Percentiles rank a stretch among this genome's conserved stretches.
Evolutionary conservation across 2,329 filamentous ascomycete genomes (phyloP).

Genomic region (Dendryphion nanum): DNA sequence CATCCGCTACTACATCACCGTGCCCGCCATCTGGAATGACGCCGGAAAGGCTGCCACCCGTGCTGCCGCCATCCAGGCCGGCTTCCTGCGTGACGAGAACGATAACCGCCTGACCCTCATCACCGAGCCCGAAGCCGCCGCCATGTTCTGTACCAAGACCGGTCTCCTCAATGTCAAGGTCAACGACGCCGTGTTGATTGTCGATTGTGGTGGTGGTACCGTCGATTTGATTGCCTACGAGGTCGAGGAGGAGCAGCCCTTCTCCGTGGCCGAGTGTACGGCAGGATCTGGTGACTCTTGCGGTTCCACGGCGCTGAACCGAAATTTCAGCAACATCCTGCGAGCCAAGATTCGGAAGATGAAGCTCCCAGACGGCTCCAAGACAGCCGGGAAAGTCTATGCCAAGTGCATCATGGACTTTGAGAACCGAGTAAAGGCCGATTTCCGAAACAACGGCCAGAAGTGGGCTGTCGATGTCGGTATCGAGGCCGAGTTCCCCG

Average conservation of each 20-base stretch:
- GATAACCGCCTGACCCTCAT: conserved; percentile 94
- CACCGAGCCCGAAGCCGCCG: conserved; percentile 94
- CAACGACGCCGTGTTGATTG: conserved; percentile 97
- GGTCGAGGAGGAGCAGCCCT: conserved; percentile 95
- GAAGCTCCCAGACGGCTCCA: conserved; percentile 96
- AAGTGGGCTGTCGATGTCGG: conserved; percentile 99
- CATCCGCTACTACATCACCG: conserved; percentile 95
- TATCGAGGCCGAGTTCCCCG: conserved; percentile 96
- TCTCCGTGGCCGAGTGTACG: conserved; percentile 95
- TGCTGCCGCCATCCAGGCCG: conserved; percentile 93
- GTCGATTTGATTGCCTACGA: conserved; percentile 99
- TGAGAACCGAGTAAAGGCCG: conserved; percentile 98
- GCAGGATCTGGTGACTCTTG: conserved; percentile 96
- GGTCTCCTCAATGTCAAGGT: conserved; percentile 94
- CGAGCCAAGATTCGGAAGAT: conserved; percentile 98
- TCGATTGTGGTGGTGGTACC: conserved; percentile 96
- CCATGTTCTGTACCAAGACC: conserved; percentile 96
- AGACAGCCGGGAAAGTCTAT: conserved; percentile 96
- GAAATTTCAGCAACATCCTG: conserved; percentile 97
- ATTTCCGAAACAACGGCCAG: conserved; percentile 98
- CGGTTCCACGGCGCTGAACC: conserved; percentile 95
- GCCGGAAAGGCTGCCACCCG: conserved; percentile 95
- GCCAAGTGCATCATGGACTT: conserved; percentile 99
- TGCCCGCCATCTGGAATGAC: conserved; percentile 99
- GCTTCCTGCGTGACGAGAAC: conserved; percentile 94